A percentile compares a stretch with the other conserved stretches of the same genome.
Evolutionary conservation across 163 green algal species (phyloP).

Genomic region (Volvox carteri): DNA sequence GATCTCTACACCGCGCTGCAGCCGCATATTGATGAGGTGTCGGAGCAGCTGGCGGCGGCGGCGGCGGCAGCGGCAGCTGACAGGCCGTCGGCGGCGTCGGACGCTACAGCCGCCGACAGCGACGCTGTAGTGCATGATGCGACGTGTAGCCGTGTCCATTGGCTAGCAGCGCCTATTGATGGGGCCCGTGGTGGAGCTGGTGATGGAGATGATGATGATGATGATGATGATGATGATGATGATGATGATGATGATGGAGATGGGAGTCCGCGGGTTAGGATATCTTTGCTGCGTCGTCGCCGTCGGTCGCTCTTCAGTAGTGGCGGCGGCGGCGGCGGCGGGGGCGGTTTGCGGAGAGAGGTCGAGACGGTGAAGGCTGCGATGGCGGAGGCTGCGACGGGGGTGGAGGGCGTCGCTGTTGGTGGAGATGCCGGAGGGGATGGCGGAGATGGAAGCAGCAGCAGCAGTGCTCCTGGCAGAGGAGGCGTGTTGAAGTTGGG

Average conservation of each 20-base stretch:
- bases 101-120: too few relatives aligned
- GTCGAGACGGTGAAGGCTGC: background rate
- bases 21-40: slow-evolving; percentile 36
- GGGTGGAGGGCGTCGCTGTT: too few relatives aligned
- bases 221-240: too few relatives aligned
- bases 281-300: background rate
- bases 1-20: slow-evolving; percentile 91
- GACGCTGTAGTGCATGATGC: background rate
- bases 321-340: background rate
- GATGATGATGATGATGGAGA: too few relatives aligned
- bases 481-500: slow-evolving; percentile 59
- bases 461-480: background rate
- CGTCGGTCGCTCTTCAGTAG: background rate
- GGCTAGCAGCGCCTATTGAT: too few relatives aligned
- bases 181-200: too few relatives aligned
- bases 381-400: background rate
- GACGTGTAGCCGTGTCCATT: too few relatives aligned
- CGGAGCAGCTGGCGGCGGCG: slow-evolving; percentile 5
- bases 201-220: too few relatives aligned
- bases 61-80: slow-evolving; percentile 10
- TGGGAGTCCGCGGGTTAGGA: background rate
- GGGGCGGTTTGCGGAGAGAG: slow-evolving; percentile 1
- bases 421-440: background rate
- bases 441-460: slow-evolving; percentile 9
- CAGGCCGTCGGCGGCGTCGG: too few relatives aligned